Evolutionary conservation across 257 asterid genomes (phyloP), one percentile per base, ranked within the genome.

Genomic region (Fraxinus pennsylvanica): DNA sequence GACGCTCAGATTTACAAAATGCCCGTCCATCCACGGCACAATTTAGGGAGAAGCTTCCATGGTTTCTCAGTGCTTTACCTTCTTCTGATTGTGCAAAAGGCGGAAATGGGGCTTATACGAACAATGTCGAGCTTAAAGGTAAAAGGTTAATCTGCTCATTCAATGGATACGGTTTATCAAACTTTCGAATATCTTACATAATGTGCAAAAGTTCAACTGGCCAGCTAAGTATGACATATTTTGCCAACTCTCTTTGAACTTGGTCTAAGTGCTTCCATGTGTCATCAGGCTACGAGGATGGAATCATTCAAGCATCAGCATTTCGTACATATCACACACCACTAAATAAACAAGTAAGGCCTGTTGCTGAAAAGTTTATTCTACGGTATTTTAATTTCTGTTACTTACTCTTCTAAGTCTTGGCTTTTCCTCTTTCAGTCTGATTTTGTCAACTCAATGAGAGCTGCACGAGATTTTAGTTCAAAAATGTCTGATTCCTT

Each of bases 31-130:
- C 96, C 17, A 90, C 96, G 19, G 61, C 84, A 75, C 99, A 95
- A 78, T 95, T 95, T 85, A 80, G 73, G 84, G 97, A 90, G 68
- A 95, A 91, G 86, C 96, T 95, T 74, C 99, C 99, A 0, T 95
- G 99, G 99, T 95, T 95, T 84, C 93, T 95, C 76, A 86, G 80
- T 81, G 98, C 98, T 63, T 89, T 93, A 80, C 99, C 99, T 74
- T 95, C 99, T 72, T 91, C 90, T 81, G 97, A 95, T 81, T 95
- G 99, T 84, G 97, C 99, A 10, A 95, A 95, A 87, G 99, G 96
- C 57, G 99, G 99, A 81, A 92, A 89, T 66, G 99, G 99, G 80
- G 98, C 99, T 63, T 95, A 93, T 83, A 85, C 94, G 29, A 88
- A 83, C 88, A 93, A 81, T 77, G 97, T 95, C 79, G 96, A 95